phyloP scores from a whole-genome alignment of 441 rosid species.

The Macaranga tanarius region DNA sequence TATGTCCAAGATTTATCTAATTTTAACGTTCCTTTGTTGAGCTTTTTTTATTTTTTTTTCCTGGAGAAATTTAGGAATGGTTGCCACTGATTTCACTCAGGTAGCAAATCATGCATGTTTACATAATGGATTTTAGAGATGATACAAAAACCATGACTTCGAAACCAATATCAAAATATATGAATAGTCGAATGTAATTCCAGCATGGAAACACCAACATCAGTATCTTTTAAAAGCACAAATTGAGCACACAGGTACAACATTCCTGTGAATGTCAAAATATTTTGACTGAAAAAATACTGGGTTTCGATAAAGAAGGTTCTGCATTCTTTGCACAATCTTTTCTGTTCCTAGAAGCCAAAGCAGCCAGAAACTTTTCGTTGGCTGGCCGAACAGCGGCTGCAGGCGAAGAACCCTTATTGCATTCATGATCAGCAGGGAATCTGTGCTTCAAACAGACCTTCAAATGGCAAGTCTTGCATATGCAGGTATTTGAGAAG shows the following conservation, averaged over 20 bases:
- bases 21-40: not conserved
- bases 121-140: too few relatives aligned
- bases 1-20: too few relatives aligned
- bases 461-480: conserved; percentile 68
- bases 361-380: conserved; percentile 57
- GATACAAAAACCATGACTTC: not conserved
- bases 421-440: conserved; percentile 68
- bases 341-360: conserved; percentile 50
- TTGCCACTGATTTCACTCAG: not conserved
- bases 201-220: too few relatives aligned
- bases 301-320: conserved; percentile 22
- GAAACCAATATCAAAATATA: too few relatives aligned
- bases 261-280: conserved; percentile 24
- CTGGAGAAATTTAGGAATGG: not conserved
- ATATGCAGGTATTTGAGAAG: conserved; percentile 60
- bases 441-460: conserved; percentile 78
- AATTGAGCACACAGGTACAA: not conserved
- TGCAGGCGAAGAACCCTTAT: not conserved
- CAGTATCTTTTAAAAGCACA: too few relatives aligned
- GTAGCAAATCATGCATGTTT: too few relatives aligned
- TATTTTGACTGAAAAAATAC: conserved; percentile 39
- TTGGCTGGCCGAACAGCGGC: conserved; percentile 30
- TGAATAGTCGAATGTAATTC: not conserved
- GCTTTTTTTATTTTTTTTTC: not conserved
- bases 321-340: conserved; percentile 34